Base-by-base conservation (phyloP, 345 rosid species). In the Sisymbrium irio region DNA sequence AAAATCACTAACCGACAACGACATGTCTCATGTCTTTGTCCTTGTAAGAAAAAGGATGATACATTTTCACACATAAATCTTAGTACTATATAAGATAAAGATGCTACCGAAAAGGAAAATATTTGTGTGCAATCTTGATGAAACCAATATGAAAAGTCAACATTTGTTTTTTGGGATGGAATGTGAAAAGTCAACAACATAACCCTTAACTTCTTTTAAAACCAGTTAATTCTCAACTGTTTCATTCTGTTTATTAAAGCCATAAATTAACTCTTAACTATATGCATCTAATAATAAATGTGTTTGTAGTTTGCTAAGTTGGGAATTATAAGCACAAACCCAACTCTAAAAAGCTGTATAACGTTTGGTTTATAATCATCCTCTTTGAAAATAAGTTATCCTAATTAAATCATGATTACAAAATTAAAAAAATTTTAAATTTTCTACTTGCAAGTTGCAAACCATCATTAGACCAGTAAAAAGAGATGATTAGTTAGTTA, bases 361-460 rank as follows among this genome's bases (percentile, higher is more conserved):
- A 59, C 54, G 45, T 74, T 59, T 39, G 78, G 67, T 33, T 47
- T 13, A 32, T 66, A 57, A 74, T 65, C 51, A 57, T 33, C 45
- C 32, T 37, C 60, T 36, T 32, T 28, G 17, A 57, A 59, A 67
- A 58, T 14, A 18, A 37, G 11, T 49, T n/a, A 57, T 74, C 32
- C 41, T 44, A 73, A 64, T 5, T 11, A 64, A 45, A 56, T 25
- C 27, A 36, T 25, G 18, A 36, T 39, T 32, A 62, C 32, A 20
- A 19, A 33, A 30, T 1, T 39, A 40, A 67, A 18, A 67, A 18
- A 44, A 61, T 10, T 44, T 56, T 46, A 20, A 59, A 27, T 41
- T 15, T 3, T 7, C 10, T 20, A 33, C 11, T 35, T 57, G 62
- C 62, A 28, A 55, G 61, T 46, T 63, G 58, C 40, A 28, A 27